phyloP scores from a whole-genome alignment of 192 early-diverging fungal genomes.

The Haplosporangium gracile region DNA sequence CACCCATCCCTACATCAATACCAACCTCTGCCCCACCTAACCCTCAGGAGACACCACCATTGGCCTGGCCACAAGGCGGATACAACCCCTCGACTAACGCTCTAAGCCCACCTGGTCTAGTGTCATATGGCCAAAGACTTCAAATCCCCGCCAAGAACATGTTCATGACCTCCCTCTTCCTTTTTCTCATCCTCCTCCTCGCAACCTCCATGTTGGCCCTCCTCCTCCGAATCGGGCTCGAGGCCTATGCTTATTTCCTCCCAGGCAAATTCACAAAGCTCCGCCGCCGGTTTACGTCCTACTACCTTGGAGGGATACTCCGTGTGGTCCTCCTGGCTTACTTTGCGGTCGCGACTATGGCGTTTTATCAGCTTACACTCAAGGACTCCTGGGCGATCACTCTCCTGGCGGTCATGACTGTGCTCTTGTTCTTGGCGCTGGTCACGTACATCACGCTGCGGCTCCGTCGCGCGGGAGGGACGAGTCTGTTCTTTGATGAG shows the following conservation, averaged over 20 bases:
- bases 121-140: conserved; percentile 40
- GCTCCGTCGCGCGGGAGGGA: conserved; percentile 35
- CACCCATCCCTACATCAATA: background rate
- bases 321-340: conserved; percentile 47
- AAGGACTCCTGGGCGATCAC: conserved; percentile 46
- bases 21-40: background rate
- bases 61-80: conserved; percentile 11
- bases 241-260: conserved; percentile 25
- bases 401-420: conserved; percentile 28
- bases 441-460: conserved; percentile 26
- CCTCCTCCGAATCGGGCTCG: conserved; percentile 21
- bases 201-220: conserved; percentile 36
- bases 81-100: background rate
- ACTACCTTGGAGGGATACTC: conserved; percentile 48
- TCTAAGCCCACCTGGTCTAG: conserved; percentile 23
- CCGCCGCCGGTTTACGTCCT: conserved; percentile 20
- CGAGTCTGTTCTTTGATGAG: conserved; percentile 43
- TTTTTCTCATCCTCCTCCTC: conserved; percentile 40
- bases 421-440: conserved; percentile 30
- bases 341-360: conserved; percentile 49
- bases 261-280: conserved; percentile 51
- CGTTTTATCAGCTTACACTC: conserved; percentile 51
- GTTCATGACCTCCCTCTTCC: conserved; percentile 52
- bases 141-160: conserved; percentile 50
- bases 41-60: background rate